Evolutionary conservation across 306 rosid genomes (phyloP), one percentile per base, ranked within the genome.

Genomic region (Potentilla sterilis): DNA sequence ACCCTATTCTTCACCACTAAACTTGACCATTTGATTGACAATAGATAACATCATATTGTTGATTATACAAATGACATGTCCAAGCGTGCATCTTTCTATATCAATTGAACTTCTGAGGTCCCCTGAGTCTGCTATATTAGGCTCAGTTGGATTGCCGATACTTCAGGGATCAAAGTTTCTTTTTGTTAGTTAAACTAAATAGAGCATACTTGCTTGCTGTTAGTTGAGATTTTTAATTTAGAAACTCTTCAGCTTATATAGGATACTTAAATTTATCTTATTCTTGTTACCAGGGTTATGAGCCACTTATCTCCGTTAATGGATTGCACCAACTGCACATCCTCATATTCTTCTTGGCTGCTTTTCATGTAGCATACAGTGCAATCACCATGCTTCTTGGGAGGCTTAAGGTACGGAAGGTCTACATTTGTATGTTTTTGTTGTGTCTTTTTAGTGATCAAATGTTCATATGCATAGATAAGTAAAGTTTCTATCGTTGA

Each of bases 371-470:
- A 74, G 19, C 87, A 61, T 96, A 88, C 83, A 96, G 97, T 77
- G 91, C 89, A 70, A 72, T 92, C 85, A 92, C 98, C 67, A 96
- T 96, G 99, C 85, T 96, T 88, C 99, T 96, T 21, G 99, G 99
- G 72, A 92, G 98, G 82, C 86, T 96, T 42, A 96, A 96, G 98
- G 99, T 96, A 70, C 12, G 59, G 8, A 6, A 38, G 28, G 18
- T 51, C 63, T 22, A 52, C 52, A 35, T 51, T 21, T 51, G 5
- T 24, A 19, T 43, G 14, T 14, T 24, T 57, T 4, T 65, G 24
- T 74, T 3, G 32, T 59, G 21, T 38, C 74, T 68, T 75, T 9
- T 47, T 38, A 13, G 43, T 46, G 10, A 64, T 38, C 7, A 65
- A 65, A 65, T 12, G 48, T 42, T 32, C 49, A 67, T 67, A 66